Evolutionary conservation across 768 basidiomycete genomes (phyloP), one percentile per base, ranked within the genome.

Genomic region (Megacollybia marginata): DNA sequence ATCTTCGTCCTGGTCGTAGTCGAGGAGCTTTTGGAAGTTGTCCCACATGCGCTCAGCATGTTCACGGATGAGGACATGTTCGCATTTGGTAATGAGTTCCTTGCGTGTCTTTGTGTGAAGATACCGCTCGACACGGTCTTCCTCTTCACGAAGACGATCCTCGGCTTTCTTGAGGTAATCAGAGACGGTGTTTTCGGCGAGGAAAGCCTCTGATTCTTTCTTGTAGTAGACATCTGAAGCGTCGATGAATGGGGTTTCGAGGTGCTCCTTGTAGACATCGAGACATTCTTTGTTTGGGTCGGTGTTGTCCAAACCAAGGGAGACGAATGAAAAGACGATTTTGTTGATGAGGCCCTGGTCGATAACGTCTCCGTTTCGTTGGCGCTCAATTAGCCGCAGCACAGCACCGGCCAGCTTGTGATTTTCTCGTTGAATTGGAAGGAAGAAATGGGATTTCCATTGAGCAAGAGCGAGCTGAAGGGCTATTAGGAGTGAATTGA

Each of bases 91-190:
- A 63, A 88, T 76, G 52, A 89, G 76, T 28, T 82, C 74, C 63
- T 92, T 92, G 60, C 90, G 81, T n/a, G 95, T 96, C 52, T 83
- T 83, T 5, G 86, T 85, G 67, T 95, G 87, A 38, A 99, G 76
- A 65, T 96, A 97, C 46, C 91, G 78, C 63, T 96, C 94, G 32
- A 97, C 92, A 18, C 95, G 82, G 61, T 94, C 90, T 65, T 95
- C 92, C 60, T 99, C 95, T 66, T 99, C 95, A 50, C 82, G 80
- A 50, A 99, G 69, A 43, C 95, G 81, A 59, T 89, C 88, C 62
- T 96, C 95, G 1, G 92, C 94, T 67, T 89, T 93, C 70, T 83
- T 92, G 63, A 99, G 73, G 65, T 97, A 99, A 61, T 97, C 95
- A 13, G 91, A 88, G 46, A 97, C 86, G 50, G 79, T 88, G 69